These are phyloP conservation scores for Cryptosporidium sp. DNA, from an alignment of 169 alveolate genomes.

Conservation along the genomic window DNA sequence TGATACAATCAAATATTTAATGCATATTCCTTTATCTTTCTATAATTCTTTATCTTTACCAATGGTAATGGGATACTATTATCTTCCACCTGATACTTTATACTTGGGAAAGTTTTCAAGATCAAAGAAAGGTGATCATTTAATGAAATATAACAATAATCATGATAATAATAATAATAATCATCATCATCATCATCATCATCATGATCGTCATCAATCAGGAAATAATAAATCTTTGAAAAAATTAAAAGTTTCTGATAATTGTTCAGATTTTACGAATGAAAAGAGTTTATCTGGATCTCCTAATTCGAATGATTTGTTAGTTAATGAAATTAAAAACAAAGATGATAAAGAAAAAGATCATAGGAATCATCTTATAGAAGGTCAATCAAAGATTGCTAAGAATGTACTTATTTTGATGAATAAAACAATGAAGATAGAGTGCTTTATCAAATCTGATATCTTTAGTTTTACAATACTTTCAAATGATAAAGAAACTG, in stretches of 20 bases:
- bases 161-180: too few relatives aligned
- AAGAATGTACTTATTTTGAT: slow-evolving; percentile 22
- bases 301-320: too few relatives aligned
- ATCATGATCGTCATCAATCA: not conserved
- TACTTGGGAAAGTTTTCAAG: not conserved
- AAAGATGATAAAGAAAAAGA: not conserved
- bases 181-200: too few relatives aligned
- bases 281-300: too few relatives aligned
- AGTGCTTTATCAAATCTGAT: slow-evolving; percentile 42
- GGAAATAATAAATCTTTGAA: not conserved
- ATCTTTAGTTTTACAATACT: slow-evolving; percentile 42
- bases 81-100: slow-evolving; percentile 44
- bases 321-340: too few relatives aligned
- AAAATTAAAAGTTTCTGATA: not conserved
- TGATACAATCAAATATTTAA: slow-evolving; percentile 44
- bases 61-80: slow-evolving; percentile 45
- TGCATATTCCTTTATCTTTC: slow-evolving; percentile 68
- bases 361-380: not conserved
- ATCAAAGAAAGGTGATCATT: not conserved
- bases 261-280: too few relatives aligned
- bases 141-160: not conserved
- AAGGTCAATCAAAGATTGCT: slow-evolving; percentile 2
- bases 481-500: slow-evolving; percentile 4
- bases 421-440: slow-evolving; percentile 50
- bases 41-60: slow-evolving; percentile 36